Percentiles rank a stretch among this genome's conserved stretches.
These are phyloP conservation scores for Aureobasidium melanogenum DNA, from an alignment of 2,329 filamentous ascomycete genomes.

Conservation along the genomic window DNA sequence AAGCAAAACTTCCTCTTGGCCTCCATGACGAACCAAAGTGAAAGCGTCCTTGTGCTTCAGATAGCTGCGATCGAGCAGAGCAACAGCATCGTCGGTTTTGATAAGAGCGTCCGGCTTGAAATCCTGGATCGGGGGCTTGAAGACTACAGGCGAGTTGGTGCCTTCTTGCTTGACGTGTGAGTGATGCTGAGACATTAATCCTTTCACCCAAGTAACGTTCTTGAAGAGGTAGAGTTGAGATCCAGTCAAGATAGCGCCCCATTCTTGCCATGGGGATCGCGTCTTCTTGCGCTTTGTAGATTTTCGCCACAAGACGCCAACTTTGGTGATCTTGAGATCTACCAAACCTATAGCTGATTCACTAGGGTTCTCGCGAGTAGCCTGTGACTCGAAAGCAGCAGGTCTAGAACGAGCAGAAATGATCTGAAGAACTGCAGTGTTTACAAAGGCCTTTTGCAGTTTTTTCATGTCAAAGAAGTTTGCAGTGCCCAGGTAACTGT, in stretches of 20 bases:
- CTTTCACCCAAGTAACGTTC: conserved; percentile 87
- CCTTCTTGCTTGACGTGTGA: conserved; percentile 69
- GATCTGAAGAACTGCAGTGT: conserved; percentile 86
- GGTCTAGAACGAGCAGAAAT: conserved; percentile 88
- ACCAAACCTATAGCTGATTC: conserved; percentile 88
- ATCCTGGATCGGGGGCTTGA: conserved; percentile 78
- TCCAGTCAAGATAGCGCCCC: conserved; percentile 93
- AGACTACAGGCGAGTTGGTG: conserved; percentile 68
- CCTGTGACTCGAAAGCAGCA: conserved; percentile 87
- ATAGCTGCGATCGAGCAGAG: conserved; percentile 75
- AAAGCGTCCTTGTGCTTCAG: conserved; percentile 96
- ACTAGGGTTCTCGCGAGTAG: conserved; percentile 72
- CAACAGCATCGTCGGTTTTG: conserved; percentile 87
- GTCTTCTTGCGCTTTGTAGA: conserved; percentile 91
- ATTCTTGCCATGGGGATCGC: conserved; percentile 95
- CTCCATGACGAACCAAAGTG: conserved; percentile 76
- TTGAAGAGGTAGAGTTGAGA: conserved; percentile 95
- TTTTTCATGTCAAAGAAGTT: conserved; percentile 69
- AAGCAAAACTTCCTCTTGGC: conserved; percentile 80
- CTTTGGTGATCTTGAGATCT: conserved; percentile 95
- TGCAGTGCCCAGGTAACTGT: conserved; percentile 73
- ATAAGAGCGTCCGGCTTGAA: conserved; percentile 93
- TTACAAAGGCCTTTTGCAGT: conserved; percentile 81
- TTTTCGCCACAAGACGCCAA: conserved; percentile 90
- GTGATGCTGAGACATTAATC: conserved; percentile 80